phyloP scores from a whole-genome alignment of 805 yeast genomes.

The Yarrowia deformans region DNA sequence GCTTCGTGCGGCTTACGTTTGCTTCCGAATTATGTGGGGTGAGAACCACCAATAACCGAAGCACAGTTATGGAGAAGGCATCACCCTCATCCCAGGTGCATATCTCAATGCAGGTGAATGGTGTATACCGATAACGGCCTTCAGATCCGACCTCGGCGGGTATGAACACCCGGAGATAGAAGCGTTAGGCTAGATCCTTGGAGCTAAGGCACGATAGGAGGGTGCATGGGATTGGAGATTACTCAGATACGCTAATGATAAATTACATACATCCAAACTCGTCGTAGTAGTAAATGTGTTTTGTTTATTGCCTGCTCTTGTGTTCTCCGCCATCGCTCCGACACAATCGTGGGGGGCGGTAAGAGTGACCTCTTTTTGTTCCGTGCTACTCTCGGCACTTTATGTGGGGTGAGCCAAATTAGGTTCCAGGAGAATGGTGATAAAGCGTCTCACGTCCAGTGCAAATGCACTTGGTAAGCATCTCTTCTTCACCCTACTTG shows the following conservation, averaged over 20 bases:
- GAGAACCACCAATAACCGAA: slow-evolving; percentile 11
- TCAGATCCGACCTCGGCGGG: slow-evolving; percentile 1
- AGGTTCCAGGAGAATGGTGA: neutral
- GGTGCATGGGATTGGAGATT: too few species aligned
- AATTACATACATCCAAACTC: too few species aligned
- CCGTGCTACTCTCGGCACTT: neutral
- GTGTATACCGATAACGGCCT: slow-evolving; percentile 10
- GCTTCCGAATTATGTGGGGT: slow-evolving; percentile 6
- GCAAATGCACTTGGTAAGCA: slow-evolving; percentile 22
- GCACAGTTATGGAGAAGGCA: neutral
- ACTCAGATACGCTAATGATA: too few species aligned
- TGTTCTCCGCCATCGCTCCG: neutral
- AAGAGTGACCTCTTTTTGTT: neutral
- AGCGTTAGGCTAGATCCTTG: neutral
- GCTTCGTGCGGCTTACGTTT: slow-evolving; percentile 8
- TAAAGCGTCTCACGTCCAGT: slow-evolving; percentile 6
- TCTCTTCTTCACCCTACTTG: neutral
- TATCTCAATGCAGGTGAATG: neutral
- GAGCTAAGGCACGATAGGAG: neutral
- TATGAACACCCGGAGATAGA: neutral
- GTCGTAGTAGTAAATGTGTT: too few species aligned
- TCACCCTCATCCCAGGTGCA: slow-evolving; percentile 9
- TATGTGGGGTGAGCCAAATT: slow-evolving; percentile 16
- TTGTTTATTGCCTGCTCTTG: too few species aligned
- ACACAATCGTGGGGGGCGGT: neutral